These are phyloP conservation scores for Castanea mollissima DNA, from an alignment of 306 rosid species.

Conservation along the genomic window DNA sequence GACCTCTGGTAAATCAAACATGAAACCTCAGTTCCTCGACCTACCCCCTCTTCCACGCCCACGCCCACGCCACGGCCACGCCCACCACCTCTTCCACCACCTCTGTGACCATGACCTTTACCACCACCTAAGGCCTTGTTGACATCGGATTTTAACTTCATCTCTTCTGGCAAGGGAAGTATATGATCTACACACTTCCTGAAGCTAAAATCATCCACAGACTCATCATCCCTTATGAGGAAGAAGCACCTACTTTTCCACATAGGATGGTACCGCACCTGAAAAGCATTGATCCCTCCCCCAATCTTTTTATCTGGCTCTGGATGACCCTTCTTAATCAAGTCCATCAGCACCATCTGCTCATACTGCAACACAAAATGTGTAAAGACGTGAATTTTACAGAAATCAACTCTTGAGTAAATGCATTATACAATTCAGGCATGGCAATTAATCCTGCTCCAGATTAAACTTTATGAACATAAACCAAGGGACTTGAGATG, in stretches of 20 bases:
- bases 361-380: conserved; percentile 65
- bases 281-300: conserved; percentile 54
- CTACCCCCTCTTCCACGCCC: conserved; percentile 58
- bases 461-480: background rate
- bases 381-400: background rate
- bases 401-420: background rate
- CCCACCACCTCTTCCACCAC: conserved; percentile 43
- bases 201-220: conserved; percentile 82
- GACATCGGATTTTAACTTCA: conserved; percentile 51
- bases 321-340: conserved; percentile 69
- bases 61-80: conserved; percentile 59
- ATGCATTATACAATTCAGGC: background rate
- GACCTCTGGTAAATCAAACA: conserved; percentile 2
- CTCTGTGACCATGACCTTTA: conserved; percentile 53
- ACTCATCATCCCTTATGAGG: conserved; percentile 65
- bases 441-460: background rate
- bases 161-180: conserved; percentile 72
- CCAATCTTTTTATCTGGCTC: conserved; percentile 62
- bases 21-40: conserved; percentile 45
- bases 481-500: background rate
- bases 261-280: conserved; percentile 66
- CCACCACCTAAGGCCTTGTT: conserved; percentile 53
- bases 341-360: conserved; percentile 55
- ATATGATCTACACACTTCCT: conserved; percentile 82
- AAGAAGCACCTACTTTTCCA: conserved; percentile 81